Percentiles rank a stretch among this genome's conserved stretches.
Evolutionary conservation across 257 asterid species (phyloP).

Genomic region (Avicennia marina): DNA sequence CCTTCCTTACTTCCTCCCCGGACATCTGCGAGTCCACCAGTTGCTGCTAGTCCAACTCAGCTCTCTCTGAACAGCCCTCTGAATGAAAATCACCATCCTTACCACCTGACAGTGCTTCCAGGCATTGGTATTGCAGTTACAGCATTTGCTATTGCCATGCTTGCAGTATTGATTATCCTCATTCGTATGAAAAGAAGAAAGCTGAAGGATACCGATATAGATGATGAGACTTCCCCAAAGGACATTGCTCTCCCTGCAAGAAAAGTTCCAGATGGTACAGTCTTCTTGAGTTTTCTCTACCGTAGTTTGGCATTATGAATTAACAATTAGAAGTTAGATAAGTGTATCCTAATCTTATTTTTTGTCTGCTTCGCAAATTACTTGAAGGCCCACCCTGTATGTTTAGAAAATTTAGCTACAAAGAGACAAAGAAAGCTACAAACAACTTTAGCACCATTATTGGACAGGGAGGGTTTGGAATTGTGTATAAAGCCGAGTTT

Average conservation of each 20-base stretch:
- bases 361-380: conserved; percentile 16
- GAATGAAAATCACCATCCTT: conserved; percentile 42
- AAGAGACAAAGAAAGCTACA: conserved; percentile 85
- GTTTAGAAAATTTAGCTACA: conserved; percentile 88
- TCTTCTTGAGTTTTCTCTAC: conserved; percentile 4
- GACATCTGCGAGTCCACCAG: conserved; percentile 47
- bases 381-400: conserved; percentile 62
- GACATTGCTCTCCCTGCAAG: conserved; percentile 42
- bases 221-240: conserved; percentile 38
- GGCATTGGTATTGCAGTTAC: conserved; percentile 67
- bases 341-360: conserved; percentile 13
- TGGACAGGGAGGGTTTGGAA: conserved; percentile 96
- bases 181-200: conserved; percentile 61
- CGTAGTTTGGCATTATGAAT: conserved; percentile 9
- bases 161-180: conserved; percentile 52
- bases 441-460: conserved; percentile 59
- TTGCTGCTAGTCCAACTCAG: conserved; percentile 64
- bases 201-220: conserved; percentile 44
- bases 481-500: conserved; percentile 81
- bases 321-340: not conserved
- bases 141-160: conserved; percentile 43
- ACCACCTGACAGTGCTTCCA: conserved; percentile 59
- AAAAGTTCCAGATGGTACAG: conserved; percentile 68
- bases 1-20: conserved; percentile 47
- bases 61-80: conserved; percentile 32